Evolutionary conservation across 106 monocot genomes (phyloP).

Genomic region (Acorus gramineus): DNA sequence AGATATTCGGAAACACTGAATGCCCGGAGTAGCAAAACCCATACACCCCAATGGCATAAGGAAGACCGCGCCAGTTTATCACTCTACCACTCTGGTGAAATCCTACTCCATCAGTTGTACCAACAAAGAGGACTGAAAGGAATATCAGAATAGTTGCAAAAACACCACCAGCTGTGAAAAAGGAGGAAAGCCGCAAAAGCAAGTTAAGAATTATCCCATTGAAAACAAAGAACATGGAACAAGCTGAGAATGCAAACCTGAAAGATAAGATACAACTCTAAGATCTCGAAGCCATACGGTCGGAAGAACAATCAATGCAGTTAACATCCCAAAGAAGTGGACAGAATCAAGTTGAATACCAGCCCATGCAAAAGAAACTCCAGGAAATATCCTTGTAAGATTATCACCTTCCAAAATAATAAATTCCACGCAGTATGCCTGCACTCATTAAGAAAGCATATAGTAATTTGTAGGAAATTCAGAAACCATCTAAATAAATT

Average conservation of each 20-base stretch:
- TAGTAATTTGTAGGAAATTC: neutral
- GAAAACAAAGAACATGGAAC: neutral
- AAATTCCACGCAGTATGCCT: conserved; percentile 97
- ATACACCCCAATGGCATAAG: conserved; percentile 81
- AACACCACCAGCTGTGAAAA: conserved; percentile 71
- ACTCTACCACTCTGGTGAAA: conserved; percentile 50
- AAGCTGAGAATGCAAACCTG: conserved; percentile 33
- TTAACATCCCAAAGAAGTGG: conserved; percentile 70
- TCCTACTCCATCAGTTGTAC: conserved; percentile 42
- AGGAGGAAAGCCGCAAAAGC: neutral
- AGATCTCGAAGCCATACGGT: conserved; percentile 74
- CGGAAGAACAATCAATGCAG: conserved; percentile 74
- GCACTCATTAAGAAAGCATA: conserved; percentile 17
- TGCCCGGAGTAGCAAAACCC: conserved; percentile 96
- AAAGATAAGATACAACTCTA: conserved; percentile 72
- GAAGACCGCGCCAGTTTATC: conserved; percentile 71
- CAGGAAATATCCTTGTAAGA: conserved; percentile 72
- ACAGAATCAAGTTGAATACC: conserved; percentile 59
- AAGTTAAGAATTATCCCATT: neutral
- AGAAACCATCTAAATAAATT: neutral
- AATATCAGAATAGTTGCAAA: conserved; percentile 68
- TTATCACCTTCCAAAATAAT: conserved; percentile 95
- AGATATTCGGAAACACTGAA: conserved; percentile 94
- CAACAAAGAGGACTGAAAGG: conserved; percentile 59
- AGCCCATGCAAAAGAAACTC: conserved; percentile 36